These are phyloP conservation scores for Ramaria rubella DNA, from an alignment of 768 basidiomycete species.

Conservation along the genomic window DNA sequence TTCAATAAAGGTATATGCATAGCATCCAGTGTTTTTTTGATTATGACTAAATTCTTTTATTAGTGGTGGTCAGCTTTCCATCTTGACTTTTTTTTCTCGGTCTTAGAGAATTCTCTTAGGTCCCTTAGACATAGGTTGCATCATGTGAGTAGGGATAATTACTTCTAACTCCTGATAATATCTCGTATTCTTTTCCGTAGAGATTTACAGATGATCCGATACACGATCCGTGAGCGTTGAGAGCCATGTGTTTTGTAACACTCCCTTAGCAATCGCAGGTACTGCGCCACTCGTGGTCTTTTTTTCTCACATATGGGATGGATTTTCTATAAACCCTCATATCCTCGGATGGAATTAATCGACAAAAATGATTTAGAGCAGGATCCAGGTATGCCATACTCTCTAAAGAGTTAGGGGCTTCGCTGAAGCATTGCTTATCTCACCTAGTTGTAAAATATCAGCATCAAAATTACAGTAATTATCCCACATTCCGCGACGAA, in stretches of 20 bases:
- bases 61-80: constrained; percentile 46
- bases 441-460: constrained; percentile 59
- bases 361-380: constrained; percentile 61
- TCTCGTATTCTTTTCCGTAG: constrained; percentile 29
- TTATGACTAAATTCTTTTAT: background rate
- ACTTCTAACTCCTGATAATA: background rate
- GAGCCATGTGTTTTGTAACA: background rate
- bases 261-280: constrained; percentile 32
- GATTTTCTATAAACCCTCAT: constrained; percentile 75
- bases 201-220: constrained; percentile 64
- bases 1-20: constrained; percentile 55
- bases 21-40: background rate
- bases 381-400: constrained; percentile 51
- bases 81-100: no score
- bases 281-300: constrained; percentile 66
- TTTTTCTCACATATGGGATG: constrained; percentile 79
- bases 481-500: no score
- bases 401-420: background rate
- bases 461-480: constrained; percentile 57
- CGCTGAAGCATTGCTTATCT: background rate
- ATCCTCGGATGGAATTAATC: constrained; percentile 53
- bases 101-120: constrained; percentile 29
- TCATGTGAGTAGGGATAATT: constrained; percentile 42
- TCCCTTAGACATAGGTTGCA: constrained; percentile 69
- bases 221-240: constrained; percentile 51